phyloP scores from a whole-genome alignment of 139 green algal genomes.

The Coccomyxa sp. region DNA sequence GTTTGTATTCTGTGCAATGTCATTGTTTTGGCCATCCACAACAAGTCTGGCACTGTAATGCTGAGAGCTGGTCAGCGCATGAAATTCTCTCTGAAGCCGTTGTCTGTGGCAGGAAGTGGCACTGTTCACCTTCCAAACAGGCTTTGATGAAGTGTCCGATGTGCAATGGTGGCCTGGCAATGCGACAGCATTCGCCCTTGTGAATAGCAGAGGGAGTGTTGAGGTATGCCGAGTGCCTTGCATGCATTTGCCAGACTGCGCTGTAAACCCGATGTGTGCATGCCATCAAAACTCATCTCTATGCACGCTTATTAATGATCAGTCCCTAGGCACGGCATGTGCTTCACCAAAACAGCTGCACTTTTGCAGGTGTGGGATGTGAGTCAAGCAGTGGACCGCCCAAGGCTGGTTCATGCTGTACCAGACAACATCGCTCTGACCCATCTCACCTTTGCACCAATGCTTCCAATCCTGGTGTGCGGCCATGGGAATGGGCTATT shows the following conservation, averaged over 20 bases:
- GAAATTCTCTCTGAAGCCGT: neutral
- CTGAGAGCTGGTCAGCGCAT: no score
- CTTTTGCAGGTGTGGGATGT: slow-evolving; percentile 47
- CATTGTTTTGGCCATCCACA: no score
- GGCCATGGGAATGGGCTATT: no score
- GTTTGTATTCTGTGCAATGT: neutral
- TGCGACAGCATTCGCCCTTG: slow-evolving; percentile 76
- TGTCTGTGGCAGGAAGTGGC: slow-evolving; percentile 25
- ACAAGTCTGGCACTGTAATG: no score
- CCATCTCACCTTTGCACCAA: neutral
- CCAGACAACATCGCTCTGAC: slow-evolving; percentile 60
- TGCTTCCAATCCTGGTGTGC: neutral
- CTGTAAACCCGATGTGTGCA: neutral
- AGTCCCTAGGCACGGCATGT: no score
- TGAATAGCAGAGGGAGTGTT: slow-evolving; percentile 59
- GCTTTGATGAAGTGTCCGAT: slow-evolving; percentile 59
- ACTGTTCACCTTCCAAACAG: slow-evolving; percentile 66
- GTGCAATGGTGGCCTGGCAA: slow-evolving; percentile 76
- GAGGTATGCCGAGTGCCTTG: slow-evolving; percentile 67
- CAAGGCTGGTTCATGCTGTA: slow-evolving; percentile 52
- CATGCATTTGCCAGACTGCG: slow-evolving; percentile 11
- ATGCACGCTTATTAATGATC: no score
- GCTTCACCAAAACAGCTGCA: neutral
- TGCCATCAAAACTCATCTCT: neutral
- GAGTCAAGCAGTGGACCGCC: slow-evolving; percentile 35